These are phyloP conservation scores for Zygosaccharomyces bailii DNA, from an alignment of 805 yeast species.

Conservation along the genomic window DNA sequence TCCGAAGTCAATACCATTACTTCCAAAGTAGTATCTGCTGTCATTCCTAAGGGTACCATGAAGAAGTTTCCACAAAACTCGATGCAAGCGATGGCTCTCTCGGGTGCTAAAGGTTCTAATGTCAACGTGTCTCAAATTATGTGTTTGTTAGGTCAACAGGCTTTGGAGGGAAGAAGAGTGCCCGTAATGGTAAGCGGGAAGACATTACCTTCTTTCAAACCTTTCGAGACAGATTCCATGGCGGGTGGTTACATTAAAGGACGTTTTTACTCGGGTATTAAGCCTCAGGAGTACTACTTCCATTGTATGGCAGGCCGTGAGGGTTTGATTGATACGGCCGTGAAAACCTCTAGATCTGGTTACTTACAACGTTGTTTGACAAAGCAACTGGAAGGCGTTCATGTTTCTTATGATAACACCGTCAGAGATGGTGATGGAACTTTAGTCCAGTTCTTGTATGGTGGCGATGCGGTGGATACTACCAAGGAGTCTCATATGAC, in stretches of 20 bases:
- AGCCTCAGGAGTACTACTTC: constrained; percentile 98
- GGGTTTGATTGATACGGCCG: constrained; percentile 99
- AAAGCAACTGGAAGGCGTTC: constrained; percentile 96
- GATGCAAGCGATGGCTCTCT: constrained; percentile 98
- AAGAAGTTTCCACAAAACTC: constrained; percentile 92
- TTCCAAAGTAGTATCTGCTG: constrained; percentile 87
- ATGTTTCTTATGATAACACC: constrained; percentile 87
- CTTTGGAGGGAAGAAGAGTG: constrained; percentile 97
- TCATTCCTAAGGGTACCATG: constrained; percentile 96
- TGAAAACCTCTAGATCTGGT: constrained; percentile 96
- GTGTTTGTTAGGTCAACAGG: constrained; percentile 99
- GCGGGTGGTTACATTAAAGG: constrained; percentile 99
- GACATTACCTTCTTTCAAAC: constrained; percentile 92
- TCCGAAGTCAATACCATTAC: constrained; percentile 89
- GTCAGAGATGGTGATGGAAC: constrained; percentile 96
- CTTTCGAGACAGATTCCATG: constrained; percentile 93
- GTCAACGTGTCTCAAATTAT: constrained; percentile 98
- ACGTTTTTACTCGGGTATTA: constrained; percentile 94
- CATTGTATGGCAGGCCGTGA: constrained; percentile 99
- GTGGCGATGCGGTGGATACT: constrained; percentile 95
- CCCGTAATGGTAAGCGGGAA: constrained; percentile 99
- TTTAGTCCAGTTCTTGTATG: constrained; percentile 89
- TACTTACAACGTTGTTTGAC: constrained; percentile 97
- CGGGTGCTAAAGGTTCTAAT: constrained; percentile 98
- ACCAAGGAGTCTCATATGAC: constrained; percentile 92